These are phyloP conservation scores for Pseudotsuga menziesii DNA, from an alignment of 75 land plant species.

Conservation along the genomic window DNA sequence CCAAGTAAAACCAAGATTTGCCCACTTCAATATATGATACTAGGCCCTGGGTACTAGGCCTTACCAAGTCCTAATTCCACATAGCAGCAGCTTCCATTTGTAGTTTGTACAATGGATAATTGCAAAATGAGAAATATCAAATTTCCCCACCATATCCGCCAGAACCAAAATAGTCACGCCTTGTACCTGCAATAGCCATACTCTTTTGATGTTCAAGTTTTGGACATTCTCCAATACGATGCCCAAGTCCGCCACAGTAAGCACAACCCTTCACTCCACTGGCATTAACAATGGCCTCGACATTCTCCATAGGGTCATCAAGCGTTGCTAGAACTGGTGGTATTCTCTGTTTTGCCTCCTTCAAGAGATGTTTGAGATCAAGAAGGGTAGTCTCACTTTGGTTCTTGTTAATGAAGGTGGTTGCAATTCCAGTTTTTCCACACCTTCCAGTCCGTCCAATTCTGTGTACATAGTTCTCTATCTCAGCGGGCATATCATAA, in stretches of 20 bases:
- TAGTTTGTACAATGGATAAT: neutral
- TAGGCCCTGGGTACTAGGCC: too few relatives aligned
- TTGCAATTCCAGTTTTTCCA: conserved; percentile 96
- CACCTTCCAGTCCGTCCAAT: conserved; percentile 93
- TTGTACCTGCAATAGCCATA: conserved; percentile 78
- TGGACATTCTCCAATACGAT: conserved; percentile 85
- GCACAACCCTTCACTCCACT: conserved; percentile 94
- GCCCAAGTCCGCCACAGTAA: conserved; percentile 93
- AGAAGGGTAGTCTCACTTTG: conserved; percentile 90
- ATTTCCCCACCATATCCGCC: conserved; percentile 94
- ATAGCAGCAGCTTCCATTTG: too few relatives aligned
- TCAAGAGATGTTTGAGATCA: conserved; percentile 88
- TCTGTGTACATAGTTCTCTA: conserved; percentile 95
- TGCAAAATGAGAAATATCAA: conserved; percentile 14
- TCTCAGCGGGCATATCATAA: conserved; percentile 96
- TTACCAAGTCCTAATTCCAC: too few relatives aligned
- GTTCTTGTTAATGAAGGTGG: conserved; percentile 91
- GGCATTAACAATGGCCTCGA: conserved; percentile 67
- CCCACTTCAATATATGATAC: too few relatives aligned
- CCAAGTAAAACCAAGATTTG: too few relatives aligned
- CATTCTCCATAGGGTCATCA: conserved; percentile 90
- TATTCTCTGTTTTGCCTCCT: conserved; percentile 92
- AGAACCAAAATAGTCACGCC: conserved; percentile 86
- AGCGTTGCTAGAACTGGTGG: conserved; percentile 84
- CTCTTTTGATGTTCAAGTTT: conserved; percentile 92